These are phyloP conservation scores for Stromatinia cepivora DNA, from an alignment of 2,329 filamentous ascomycete genomes.

Conservation along the genomic window DNA sequence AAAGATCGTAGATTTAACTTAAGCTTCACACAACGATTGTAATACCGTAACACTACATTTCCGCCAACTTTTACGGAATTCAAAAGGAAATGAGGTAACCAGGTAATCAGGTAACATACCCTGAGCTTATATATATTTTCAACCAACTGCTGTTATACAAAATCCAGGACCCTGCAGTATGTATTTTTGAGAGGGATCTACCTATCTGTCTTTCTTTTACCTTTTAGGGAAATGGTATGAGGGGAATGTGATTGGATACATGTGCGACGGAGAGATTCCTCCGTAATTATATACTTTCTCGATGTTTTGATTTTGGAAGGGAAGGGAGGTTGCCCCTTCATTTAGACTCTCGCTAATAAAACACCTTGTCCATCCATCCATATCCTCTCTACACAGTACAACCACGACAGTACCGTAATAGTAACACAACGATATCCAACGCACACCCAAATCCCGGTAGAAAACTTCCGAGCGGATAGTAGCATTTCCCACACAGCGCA, in stretches of 20 bases:
- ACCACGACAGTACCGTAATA: neutral
- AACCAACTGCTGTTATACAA: neutral
- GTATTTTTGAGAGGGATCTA: neutral
- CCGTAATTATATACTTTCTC: neutral
- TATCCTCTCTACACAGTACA: neutral
- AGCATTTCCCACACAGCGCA: neutral
- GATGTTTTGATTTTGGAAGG: neutral
- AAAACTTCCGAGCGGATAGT: constrained; percentile 6
- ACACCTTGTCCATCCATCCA: neutral
- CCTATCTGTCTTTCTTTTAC: too few species aligned
- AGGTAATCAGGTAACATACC: neutral
- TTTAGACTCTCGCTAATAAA: neutral
- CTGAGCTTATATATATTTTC: neutral
- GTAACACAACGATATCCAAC: too few species aligned
- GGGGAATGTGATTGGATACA: neutral
- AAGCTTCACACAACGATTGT: neutral
- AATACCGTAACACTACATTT: neutral
- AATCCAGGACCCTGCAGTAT: neutral
- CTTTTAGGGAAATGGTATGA: too few species aligned
- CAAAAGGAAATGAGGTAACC: neutral
- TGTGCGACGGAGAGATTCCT: neutral
- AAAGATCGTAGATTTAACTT: neutral
- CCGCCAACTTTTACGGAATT: neutral
- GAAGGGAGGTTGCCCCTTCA: neutral
- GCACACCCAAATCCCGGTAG: neutral